phyloP scores from a whole-genome alignment of 495 filamentous ascomycete genomes.

The Neurospora sp. region DNA sequence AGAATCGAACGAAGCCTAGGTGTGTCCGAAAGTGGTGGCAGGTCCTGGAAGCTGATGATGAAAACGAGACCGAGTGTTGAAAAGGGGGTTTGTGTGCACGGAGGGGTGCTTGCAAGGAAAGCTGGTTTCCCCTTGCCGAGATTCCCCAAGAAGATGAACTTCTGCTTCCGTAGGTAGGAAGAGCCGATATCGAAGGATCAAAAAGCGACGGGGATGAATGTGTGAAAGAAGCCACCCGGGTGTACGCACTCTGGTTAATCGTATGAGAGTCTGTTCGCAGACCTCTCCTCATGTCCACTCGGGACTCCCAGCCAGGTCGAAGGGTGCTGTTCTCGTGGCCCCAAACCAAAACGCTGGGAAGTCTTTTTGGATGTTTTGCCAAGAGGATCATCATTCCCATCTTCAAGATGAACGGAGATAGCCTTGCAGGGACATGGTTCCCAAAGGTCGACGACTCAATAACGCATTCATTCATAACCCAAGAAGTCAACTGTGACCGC shows the following conservation, averaged over 20 bases:
- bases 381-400: neutral
- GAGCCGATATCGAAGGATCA: neutral
- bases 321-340: neutral
- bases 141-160: neutral
- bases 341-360: neutral
- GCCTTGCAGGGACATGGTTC: neutral
- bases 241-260: neutral
- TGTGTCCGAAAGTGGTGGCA: neutral
- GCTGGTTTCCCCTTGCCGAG: neutral
- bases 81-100: neutral
- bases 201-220: neutral
- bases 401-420: neutral
- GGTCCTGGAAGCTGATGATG: neutral
- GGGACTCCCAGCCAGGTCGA: neutral
- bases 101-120: neutral
- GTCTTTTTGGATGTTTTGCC: neutral
- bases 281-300: neutral
- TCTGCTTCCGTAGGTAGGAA: neutral
- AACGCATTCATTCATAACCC: neutral
- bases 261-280: neutral
- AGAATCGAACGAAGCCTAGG: neutral
- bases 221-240: neutral
- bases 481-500: neutral
- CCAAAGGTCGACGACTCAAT: neutral
- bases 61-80: neutral